Base-by-base conservation (phyloP, 2,329 filamentous ascomycete species). In the Aspergillus carbonarius region DNA sequence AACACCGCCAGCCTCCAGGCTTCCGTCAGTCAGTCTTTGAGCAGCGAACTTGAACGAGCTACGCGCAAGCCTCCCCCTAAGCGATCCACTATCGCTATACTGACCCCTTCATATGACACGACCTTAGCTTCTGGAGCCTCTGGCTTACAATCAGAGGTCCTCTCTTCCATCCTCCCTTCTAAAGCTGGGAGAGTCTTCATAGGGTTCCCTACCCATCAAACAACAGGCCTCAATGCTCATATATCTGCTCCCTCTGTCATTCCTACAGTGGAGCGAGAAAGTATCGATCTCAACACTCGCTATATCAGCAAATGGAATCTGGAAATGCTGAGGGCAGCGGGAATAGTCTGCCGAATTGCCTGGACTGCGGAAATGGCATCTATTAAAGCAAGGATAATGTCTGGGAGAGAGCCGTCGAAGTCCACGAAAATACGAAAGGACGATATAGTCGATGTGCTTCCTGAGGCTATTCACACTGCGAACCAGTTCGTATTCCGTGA, bases 21-120 rank as follows among this genome's bases (percentile, higher is more conserved):
- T 0, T 90, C 85, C 48, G 87, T 97, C 1, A 81, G 85, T 18
- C 78, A 84, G 30, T 85, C 82, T 39, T 92, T 98, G 67, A 87
- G 92, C 2, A 83, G 88, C 1, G 96, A 99, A 72, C 84, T 99
- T 10, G 92, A 98, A 77, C 86, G 96, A 61, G 95, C 96, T 15
- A 99, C 96, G 1, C 97, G 98, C 77, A 99, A 99, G 70, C 91
- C 93, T 2, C 95, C 96, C 0, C 95, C 95, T 0, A 96, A 92
- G 72, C 84, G 84, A 10, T 96, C 95, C 0, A 91, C 87, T 53
- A 84, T 99, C 25, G 89, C 93, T 6, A 90, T 98, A 34, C 77
- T 99, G 50, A 97, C 93, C 0, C 92, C 93, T 17, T 96, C 93
- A 0, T 96, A 93, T 70, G 91, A 96, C 67, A 92, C 95, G 68